A percentile compares a stretch with the other conserved stretches of the same genome.
Evolutionary conservation across 2,329 filamentous ascomycete species (phyloP).

Genomic region (Didymella pomorum): DNA sequence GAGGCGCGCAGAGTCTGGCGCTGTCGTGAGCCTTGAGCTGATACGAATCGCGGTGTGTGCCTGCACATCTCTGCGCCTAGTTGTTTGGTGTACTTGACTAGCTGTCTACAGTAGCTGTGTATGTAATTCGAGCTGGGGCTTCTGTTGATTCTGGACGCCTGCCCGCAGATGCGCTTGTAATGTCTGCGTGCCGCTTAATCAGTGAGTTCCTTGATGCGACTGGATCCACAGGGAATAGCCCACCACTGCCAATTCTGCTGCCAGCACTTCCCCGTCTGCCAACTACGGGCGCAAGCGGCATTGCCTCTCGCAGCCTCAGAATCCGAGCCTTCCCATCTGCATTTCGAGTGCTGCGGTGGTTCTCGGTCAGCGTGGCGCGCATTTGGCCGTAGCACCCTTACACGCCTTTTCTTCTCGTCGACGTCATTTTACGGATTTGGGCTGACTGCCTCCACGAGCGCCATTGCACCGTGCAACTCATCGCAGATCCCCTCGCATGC

Average conservation of each 20-base stretch:
- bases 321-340: not conserved
- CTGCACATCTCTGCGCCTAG: not conserved
- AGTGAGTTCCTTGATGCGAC: constrained; percentile 10
- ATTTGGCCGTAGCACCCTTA: constrained; percentile 3
- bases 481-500: constrained; percentile 14
- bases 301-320: constrained; percentile 14
- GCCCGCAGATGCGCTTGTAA: constrained; percentile 7
- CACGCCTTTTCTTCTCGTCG: constrained; percentile 6
- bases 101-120: not conserved
- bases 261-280: constrained; percentile 15
- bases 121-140: not conserved
- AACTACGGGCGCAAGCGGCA: constrained; percentile 17
- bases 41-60: constrained; percentile 6
- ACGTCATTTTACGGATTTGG: constrained; percentile 15
- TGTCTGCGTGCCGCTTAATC: constrained; percentile 7
- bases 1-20: constrained; percentile 11
- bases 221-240: constrained; percentile 20
- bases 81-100: not conserved
- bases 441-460: constrained; percentile 3
- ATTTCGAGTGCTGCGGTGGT: constrained; percentile 4
- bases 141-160: constrained; percentile 3
- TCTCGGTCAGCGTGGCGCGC: constrained; percentile 7
- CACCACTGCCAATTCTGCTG: constrained; percentile 19
- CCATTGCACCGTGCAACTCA: not conserved
- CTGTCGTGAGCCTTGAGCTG: not conserved